Conservation (phyloP, 305 asterid genomes). For the Rubia occidens region DNA sequence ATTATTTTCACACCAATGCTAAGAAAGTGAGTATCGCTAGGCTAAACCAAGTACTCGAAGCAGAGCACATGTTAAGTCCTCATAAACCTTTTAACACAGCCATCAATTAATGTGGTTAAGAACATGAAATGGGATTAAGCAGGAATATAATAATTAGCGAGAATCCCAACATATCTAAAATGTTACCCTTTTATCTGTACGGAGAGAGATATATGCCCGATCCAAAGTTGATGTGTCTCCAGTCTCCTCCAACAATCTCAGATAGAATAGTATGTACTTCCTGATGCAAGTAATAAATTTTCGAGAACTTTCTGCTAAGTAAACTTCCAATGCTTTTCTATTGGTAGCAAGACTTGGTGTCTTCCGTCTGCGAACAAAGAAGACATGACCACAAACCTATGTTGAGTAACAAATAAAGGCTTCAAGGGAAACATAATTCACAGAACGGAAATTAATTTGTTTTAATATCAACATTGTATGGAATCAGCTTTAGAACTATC, state of each 20-base stretch:
- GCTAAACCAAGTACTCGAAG: neutral
- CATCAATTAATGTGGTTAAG: neutral
- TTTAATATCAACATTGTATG: neutral
- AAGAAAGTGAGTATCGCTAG: no score
- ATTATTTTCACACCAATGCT: no score
- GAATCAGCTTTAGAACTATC: neutral
- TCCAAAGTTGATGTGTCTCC: constrained; percentile 82
- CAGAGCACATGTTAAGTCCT: neutral
- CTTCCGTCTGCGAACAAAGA: constrained; percentile 58
- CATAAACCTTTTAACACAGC: neutral
- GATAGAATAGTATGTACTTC: constrained; percentile 75
- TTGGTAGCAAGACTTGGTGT: constrained; percentile 70
- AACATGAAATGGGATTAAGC: neutral
- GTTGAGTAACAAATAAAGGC: constrained; percentile 14
- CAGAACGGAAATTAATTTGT: neutral
- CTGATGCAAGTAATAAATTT: constrained; percentile 94
- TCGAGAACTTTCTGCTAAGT: constrained; percentile 94
- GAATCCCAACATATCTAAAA: constrained; percentile 5
- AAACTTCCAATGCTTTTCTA: constrained; percentile 78
- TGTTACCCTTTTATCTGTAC: constrained; percentile 94
- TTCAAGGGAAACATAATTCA: constrained; percentile 9
- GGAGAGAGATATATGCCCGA: constrained; percentile 74
- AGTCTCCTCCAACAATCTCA: constrained; percentile 84
- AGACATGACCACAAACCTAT: constrained; percentile 9
- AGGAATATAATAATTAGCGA: neutral